Percentiles rank a stretch among this genome's conserved stretches.
phyloP scores from a whole-genome alignment of 345 rosid species.

The Acer negundo region DNA sequence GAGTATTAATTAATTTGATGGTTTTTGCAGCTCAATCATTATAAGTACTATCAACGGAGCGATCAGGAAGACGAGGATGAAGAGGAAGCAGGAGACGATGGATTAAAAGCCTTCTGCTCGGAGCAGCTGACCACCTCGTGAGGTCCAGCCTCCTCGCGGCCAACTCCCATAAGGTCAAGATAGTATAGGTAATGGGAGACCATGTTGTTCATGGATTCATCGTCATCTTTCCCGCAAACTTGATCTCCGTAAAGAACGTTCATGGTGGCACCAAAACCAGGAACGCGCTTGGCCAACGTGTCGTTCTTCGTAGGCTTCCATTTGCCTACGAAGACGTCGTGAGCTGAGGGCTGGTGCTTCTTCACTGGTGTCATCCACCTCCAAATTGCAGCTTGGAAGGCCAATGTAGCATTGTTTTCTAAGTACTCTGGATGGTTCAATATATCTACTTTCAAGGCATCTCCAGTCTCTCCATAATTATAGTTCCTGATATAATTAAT shows the following conservation, averaged over 20 bases:
- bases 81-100: constrained; percentile 35
- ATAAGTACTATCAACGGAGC: neutral
- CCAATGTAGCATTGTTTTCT: constrained; percentile 76
- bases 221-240: constrained; percentile 64
- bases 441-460: constrained; percentile 68
- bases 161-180: constrained; percentile 83
- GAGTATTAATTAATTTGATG: neutral
- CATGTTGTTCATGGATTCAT: constrained; percentile 72
- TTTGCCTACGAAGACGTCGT: constrained; percentile 67
- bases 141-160: constrained; percentile 89
- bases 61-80: constrained; percentile 35
- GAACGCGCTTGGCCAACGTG: constrained; percentile 64
- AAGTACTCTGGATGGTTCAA: constrained; percentile 70
- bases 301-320: constrained; percentile 92
- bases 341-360: constrained; percentile 78
- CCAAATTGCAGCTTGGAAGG: constrained; percentile 82
- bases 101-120: constrained; percentile 63
- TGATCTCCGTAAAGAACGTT: constrained; percentile 76
- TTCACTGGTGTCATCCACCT: constrained; percentile 88
- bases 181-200: constrained; percentile 73
- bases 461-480: constrained; percentile 77
- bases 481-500: constrained; percentile 58
- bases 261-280: constrained; percentile 82
- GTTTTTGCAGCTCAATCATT: neutral
- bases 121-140: constrained; percentile 72